Base-by-base conservation (phyloP, 495 filamentous ascomycete species). In the Hypoxylon perforatum region DNA sequence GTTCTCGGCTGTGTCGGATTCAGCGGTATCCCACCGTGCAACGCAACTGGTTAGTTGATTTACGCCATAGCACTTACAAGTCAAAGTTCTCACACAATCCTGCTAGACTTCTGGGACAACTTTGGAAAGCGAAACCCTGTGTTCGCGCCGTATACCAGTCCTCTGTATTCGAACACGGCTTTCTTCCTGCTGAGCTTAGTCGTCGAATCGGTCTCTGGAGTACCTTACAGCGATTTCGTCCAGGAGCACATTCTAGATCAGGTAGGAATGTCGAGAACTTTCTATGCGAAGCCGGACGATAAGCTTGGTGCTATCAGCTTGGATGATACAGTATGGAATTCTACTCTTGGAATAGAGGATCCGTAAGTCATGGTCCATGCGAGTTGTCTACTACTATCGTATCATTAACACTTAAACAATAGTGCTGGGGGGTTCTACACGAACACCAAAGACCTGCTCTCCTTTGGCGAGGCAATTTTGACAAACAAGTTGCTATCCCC, bases 351-450 rank as follows among this genome's bases (percentile, higher is more conserved):
- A 28, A 58, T 52, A 14, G 53, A 57, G 10, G 39, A 53, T 21
- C 46, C 61, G 61, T 64, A 57, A 51, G 61, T 57, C 25, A 28
- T 28, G 7, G 25, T 28, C 25, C 25, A 7, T 36, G 18, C 35
- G n/a, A 2, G 7, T 9, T 28, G 17, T n/a, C 15, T 11, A 38
- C 49, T 9, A 36, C 4, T 22, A 19, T 28, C 25, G 7, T 7
- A 3, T 28, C 7, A 28, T 28, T 28, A 28, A 28, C 25, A 28
- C 25, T 7, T 28, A 7, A 42, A 15, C 36, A 36, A 41, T 42
- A 80, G 79, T 22, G 73, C 84, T 2, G 83, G 83, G 9, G 79
- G 78, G n/a, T 74, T 85, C 8, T 86, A 80, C 70, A 81, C 81
- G 23, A 81, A 77, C 9, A 61, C 76, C 17, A 63, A 73, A 6